phyloP scores from a whole-genome alignment of 495 filamentous ascomycete species.

The Hapsidospora chrysogenum region DNA sequence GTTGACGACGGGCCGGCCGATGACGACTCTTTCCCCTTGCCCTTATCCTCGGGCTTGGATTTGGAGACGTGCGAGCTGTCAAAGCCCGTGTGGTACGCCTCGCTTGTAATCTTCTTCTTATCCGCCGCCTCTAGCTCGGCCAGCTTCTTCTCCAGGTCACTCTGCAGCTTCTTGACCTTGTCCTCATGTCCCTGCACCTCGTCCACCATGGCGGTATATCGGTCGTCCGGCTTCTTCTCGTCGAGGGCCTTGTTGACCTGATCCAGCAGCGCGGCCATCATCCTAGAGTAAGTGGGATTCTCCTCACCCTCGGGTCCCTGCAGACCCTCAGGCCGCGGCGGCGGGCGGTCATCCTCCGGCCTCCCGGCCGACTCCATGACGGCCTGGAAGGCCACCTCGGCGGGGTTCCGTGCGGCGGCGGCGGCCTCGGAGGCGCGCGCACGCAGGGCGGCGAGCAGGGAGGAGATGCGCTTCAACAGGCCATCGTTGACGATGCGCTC shows the following conservation, averaged over 20 bases:
- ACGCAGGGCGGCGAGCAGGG: slow-evolving; percentile 53
- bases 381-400: slow-evolving; percentile 70
- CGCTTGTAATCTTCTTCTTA: slow-evolving; percentile 80
- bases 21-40: not conserved
- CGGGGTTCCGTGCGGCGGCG: slow-evolving; percentile 43
- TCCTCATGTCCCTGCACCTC: slow-evolving; percentile 58
- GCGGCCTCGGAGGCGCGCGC: slow-evolving; percentile 39
- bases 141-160: slow-evolving; percentile 52
- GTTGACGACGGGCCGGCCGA: not conserved
- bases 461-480: slow-evolving; percentile 65
- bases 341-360: slow-evolving; percentile 57
- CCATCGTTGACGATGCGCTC: slow-evolving; percentile 88
- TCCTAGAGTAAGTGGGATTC: slow-evolving; percentile 76
- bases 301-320: slow-evolving; percentile 47
- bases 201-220: slow-evolving; percentile 53
- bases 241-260: slow-evolving; percentile 85
- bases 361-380: slow-evolving; percentile 64
- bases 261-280: slow-evolving; percentile 85
- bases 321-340: slow-evolving; percentile 55
- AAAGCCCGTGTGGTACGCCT: slow-evolving; percentile 82
- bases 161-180: slow-evolving; percentile 65
- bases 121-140: slow-evolving; percentile 78
- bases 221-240: slow-evolving; percentile 43
- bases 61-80: slow-evolving; percentile 65
- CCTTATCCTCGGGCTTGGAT: slow-evolving; percentile 20